A percentile compares a stretch with the other conserved stretches of the same genome.
phyloP scores from a whole-genome alignment of 768 basidiomycete genomes.

The Termitomyces sp. region DNA sequence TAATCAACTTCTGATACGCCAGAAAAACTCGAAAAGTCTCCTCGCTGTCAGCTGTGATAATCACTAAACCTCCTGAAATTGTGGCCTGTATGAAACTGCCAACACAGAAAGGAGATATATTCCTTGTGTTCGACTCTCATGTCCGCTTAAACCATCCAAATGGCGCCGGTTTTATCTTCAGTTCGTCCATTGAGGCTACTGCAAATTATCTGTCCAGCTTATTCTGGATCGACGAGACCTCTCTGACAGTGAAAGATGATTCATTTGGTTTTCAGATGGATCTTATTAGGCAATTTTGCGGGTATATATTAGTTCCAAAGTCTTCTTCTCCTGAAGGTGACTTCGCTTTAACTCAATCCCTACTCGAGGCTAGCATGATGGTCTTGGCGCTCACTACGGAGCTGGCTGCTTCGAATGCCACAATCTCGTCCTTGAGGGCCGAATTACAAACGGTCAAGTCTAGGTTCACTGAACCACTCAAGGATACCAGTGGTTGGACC shows the following conservation, averaged over 20 bases:
- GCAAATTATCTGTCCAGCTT: constrained; percentile 40
- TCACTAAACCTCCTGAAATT: constrained; percentile 72
- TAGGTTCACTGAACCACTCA: neutral
- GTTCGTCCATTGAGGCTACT: constrained; percentile 35
- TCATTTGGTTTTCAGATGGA: constrained; percentile 52
- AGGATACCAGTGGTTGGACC: neutral
- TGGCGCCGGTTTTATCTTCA: constrained; percentile 57
- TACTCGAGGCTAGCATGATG: constrained; percentile 45
- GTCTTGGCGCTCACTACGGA: constrained; percentile 38
- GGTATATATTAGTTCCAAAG: constrained; percentile 44
- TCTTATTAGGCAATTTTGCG: constrained; percentile 54
- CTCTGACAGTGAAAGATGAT: constrained; percentile 17
- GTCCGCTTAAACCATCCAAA: constrained; percentile 50
- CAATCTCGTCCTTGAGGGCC: constrained; percentile 14
- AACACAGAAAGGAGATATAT: constrained; percentile 29
- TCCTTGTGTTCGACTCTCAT: constrained; percentile 65
- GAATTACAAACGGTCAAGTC: neutral
- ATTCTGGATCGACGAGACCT: constrained; percentile 39
- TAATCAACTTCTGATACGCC: neutral
- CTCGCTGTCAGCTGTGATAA: constrained; percentile 35
- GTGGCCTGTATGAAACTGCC: constrained; percentile 42
- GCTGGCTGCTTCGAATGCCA: constrained; percentile 24
- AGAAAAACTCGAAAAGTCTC: constrained; percentile 22
- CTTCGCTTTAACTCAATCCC: constrained; percentile 20
- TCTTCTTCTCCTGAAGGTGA: constrained; percentile 11